phyloP scores from a whole-genome alignment of 306 rosid genomes.

The Begonia masoniana region DNA sequence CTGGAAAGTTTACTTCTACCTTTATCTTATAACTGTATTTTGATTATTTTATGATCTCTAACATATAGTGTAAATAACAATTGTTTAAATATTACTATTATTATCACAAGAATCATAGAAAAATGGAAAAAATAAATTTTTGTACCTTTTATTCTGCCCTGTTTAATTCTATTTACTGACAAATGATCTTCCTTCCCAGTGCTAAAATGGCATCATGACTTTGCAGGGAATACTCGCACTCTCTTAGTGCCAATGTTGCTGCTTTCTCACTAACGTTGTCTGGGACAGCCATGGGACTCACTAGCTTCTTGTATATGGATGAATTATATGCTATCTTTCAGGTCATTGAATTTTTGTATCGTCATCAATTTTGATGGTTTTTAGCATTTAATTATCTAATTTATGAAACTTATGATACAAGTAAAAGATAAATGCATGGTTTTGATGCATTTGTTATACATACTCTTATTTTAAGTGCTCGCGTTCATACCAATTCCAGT shows the following conservation, averaged over 20 bases:
- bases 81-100: too few species aligned
- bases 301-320: constrained; percentile 52
- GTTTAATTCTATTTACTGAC: too few species aligned
- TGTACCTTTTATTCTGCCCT: too few species aligned
- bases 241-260: constrained; percentile 41
- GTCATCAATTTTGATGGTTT: constrained; percentile 11
- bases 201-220: neutral
- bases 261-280: constrained; percentile 45
- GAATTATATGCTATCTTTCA: constrained; percentile 53
- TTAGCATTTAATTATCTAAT: neutral
- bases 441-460: neutral
- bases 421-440: too few species aligned
- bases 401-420: neutral
- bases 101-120: too few species aligned
- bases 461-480: neutral
- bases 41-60: too few species aligned
- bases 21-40: too few species aligned
- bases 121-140: too few species aligned
- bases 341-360: constrained; percentile 30
- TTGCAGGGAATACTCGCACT: constrained; percentile 57
- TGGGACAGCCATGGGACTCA: constrained; percentile 46
- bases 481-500: neutral
- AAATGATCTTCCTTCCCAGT: too few species aligned
- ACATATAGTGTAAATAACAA: too few species aligned
- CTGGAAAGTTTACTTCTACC: too few species aligned